Evolutionary conservation across 352 stramenopile genomes (phyloP), one percentile per base, ranked within the genome.

Genomic region (Pythium coloratum): DNA sequence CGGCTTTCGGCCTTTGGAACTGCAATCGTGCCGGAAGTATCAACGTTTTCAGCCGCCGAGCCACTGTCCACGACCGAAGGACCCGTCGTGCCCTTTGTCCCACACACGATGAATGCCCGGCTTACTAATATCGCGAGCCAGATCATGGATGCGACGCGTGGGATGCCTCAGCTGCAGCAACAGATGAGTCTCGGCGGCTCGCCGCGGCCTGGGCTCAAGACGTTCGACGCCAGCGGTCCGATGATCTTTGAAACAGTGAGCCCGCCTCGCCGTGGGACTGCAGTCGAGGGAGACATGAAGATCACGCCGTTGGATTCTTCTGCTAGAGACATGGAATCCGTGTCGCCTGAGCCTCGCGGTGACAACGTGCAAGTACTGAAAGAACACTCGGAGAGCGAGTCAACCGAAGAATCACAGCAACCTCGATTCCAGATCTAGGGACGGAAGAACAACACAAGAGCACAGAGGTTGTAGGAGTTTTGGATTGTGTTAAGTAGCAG

Each of bases 111-210:
- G 9, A 57, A 65, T 33, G n/a, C 46, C 32, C 47, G 59, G 24
- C 47, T 65, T 1, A 51, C 26, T n/a, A 65, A 59, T 26, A 58
- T 65, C 20, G 33, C 20, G 0, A 26, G 59, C 47, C 30, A 58
- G 14, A 40, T 58, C 18, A 32, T 28, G 32, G 59, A 65, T n/a
- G 38, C 56, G 36, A 40, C 56, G 14, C n/a, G 56, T 24, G 56
- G 24, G 10, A 6, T 55, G 7, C 49, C 49, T n/a, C 49, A 55
- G 26, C 49, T 55, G 10, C 49, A 55, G 24, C 49, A 36, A 3
- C 49, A 55, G 26, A 34, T 55, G 49, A 55, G 49, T 10, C 49
- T 55, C 13, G 49, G 24, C 14, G 49, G 24, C 13, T 1, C 1
- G 1, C 36, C 49, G 8, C 49, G 49, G 6, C 49, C 24, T 3